Evolutionary conservation across 805 yeast genomes (phyloP).

Genomic region (Clavispora carvajalis): DNA sequence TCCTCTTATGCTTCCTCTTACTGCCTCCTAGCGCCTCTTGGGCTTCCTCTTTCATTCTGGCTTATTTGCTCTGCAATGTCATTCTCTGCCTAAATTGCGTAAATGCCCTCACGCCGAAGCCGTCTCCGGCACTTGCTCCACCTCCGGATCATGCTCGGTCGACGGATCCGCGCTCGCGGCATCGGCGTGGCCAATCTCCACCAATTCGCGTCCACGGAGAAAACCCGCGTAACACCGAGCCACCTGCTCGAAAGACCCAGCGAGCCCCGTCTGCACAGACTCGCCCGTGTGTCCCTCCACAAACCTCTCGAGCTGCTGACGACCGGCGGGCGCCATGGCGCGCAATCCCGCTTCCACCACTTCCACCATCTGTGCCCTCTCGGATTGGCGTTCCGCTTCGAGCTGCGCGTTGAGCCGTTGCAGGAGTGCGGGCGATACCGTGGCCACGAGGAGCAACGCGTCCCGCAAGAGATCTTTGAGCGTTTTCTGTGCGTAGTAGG

Average conservation of each 20-base stretch:
- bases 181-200: neutral
- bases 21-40: no score
- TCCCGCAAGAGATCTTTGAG: neutral
- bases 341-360: conserved; percentile 1
- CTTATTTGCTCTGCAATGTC: no score
- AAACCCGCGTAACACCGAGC: conserved; percentile 1
- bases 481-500: neutral
- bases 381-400: neutral
- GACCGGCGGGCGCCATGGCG: neutral
- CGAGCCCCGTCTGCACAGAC: neutral
- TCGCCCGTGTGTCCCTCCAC: neutral
- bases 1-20: no score
- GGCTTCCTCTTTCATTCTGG: no score
- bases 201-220: conserved; percentile 3
- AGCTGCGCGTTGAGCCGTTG: neutral
- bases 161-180: no score
- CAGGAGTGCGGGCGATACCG: neutral
- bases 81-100: no score
- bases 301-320: neutral
- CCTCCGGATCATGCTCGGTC: no score
- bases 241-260: neutral
- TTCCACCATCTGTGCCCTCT: conserved; percentile 1
- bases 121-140: no score
- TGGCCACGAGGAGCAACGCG: neutral
- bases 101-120: no score